Evolutionary conservation across 1,284 basidiomycete genomes (phyloP), one percentile per base, ranked within the genome.

Genomic region (Rhodotorula sp.): DNA sequence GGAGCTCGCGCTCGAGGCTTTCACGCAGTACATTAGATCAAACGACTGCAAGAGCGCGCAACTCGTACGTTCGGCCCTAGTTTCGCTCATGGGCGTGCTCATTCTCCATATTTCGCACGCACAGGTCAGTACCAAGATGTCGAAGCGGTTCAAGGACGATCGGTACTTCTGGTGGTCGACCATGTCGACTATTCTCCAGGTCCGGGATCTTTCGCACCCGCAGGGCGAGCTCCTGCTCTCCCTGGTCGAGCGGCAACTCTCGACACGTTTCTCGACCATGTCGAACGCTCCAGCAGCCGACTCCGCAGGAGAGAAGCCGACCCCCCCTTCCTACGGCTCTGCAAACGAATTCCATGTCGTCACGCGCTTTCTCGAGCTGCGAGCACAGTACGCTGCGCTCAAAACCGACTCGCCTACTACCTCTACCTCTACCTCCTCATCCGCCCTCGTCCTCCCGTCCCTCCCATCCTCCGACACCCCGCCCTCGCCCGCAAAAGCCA

Each of bases 101-200:
- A 59, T 68, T 59, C 48, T 3, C 0, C 34, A 34, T 34, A 10
- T 58, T 18, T 46, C 24, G 16, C 18, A 6, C 51, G 11, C 57
- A 50, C 57, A 64, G 62, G 28, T 76, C 71, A 70, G 55, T 69
- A 77, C 74, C 52, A 87, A 86, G 76, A 86, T 91, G 86, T 84
- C 87, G 81, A 90, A 88, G 76, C 86, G 87, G 72, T 90, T 91
- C 77, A 85, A 87, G 67, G 86, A 89, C 37, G 88, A 90, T 64
- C 84, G 87, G 57, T 92, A 90, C 79, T 81, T 91, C 53, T 93
- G 89, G 79, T 94, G 90, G 91, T 88, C 85, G 71, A 85, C 90
- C 37, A 87, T 90, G 76, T 86, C 88, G 70, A 86, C 89, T 16
- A 83, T 91, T 50, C 85, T 93, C n/a, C 90, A 80, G 44, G 74